A percentile compares a stretch with the other conserved stretches of the same genome.
phyloP scores from a whole-genome alignment of 2,329 filamentous ascomycete genomes.

The Cladosporium oxysporum region DNA sequence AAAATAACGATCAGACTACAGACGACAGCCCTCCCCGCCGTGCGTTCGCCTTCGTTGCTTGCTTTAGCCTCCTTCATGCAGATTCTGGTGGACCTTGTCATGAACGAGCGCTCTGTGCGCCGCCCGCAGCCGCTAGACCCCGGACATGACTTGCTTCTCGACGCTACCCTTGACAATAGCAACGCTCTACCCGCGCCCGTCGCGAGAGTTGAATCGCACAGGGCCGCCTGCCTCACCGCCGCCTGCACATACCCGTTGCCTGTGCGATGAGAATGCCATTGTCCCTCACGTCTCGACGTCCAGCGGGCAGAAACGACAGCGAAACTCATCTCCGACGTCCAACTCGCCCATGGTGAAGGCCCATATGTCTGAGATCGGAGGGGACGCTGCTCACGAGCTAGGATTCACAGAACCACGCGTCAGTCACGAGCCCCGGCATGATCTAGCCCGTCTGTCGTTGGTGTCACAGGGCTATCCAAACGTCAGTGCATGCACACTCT shows the following conservation, averaged over 20 bases:
- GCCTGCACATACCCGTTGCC: conserved; percentile 1
- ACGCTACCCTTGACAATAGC: conserved; percentile 13
- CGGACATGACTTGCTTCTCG: conserved; percentile 18
- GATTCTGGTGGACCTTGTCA: conserved; percentile 14
- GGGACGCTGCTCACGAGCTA: background rate
- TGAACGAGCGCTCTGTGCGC: conserved; percentile 17
- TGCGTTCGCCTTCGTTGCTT: background rate
- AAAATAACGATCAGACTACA: too few species aligned
- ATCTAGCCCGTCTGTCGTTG: conserved; percentile 16
- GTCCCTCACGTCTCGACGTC: conserved; percentile 3
- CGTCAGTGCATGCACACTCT: conserved; percentile 19
- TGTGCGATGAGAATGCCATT: conserved; percentile 15
- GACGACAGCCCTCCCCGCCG: background rate
- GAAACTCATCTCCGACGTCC: background rate
- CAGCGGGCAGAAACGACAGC: background rate
- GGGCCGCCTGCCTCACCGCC: conserved; percentile 10
- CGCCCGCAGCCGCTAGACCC: conserved; percentile 16
- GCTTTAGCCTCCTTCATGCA: conserved; percentile 12
- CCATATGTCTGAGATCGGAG: background rate
- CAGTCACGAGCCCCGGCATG: conserved; percentile 17
- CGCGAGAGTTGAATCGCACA: conserved; percentile 9
- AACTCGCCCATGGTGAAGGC: background rate
- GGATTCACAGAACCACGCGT: conserved; percentile 18
- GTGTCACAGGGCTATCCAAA: conserved; percentile 16
- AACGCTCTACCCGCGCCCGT: conserved; percentile 9